phyloP scores from a whole-genome alignment of 140 eudicot genomes.

The Cichorium intybus region DNA sequence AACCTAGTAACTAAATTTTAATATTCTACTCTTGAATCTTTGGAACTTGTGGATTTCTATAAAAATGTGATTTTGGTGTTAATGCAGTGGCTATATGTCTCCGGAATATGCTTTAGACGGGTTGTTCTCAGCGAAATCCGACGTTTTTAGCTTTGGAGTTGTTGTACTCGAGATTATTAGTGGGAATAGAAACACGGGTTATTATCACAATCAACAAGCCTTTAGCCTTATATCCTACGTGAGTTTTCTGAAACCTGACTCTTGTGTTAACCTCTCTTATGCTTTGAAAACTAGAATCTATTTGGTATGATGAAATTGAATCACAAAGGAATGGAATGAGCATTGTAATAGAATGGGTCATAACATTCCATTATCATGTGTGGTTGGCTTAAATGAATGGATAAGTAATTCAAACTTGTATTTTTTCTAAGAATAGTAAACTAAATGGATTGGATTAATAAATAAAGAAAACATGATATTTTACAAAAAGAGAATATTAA shows the following conservation, averaged over 20 bases:
- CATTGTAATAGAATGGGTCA: too few species aligned
- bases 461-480: too few species aligned
- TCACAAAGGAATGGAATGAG: too few species aligned
- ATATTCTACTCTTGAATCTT: background rate
- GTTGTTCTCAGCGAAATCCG: conserved; percentile 47
- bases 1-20: conserved; percentile 45
- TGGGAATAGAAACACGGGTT: conserved; percentile 50
- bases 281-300: background rate
- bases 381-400: too few species aligned
- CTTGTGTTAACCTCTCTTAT: background rate
- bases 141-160: conserved; percentile 67
- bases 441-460: too few species aligned
- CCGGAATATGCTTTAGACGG: conserved; percentile 60
- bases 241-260: conserved; percentile 13
- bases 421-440: too few species aligned
- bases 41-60: too few species aligned
- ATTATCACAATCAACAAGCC: conserved; percentile 26
- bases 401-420: too few species aligned
- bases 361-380: too few species aligned
- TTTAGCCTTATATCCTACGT: conserved; percentile 47
- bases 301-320: too few species aligned
- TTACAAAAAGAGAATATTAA: too few species aligned
- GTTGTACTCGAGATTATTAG: conserved; percentile 57
- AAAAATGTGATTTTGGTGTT: background rate
- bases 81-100: conserved; percentile 57